Conservation (phyloP, 2,329 filamentous ascomycete genomes). For the Pseudofabraea citricarpa region DNA sequence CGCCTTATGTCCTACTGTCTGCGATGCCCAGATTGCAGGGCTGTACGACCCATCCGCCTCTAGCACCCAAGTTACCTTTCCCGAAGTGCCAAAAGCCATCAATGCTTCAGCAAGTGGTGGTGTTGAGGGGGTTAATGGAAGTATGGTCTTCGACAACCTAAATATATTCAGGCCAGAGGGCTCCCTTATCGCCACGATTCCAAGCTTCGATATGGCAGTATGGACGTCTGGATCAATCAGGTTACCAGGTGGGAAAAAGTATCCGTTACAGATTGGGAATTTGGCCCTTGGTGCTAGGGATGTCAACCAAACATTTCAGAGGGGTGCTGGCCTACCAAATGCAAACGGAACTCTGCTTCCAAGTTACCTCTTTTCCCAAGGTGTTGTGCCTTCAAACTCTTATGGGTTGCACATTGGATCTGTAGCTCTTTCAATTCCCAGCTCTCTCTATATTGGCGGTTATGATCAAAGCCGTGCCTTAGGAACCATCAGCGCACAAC, state of each 20-base stretch:
- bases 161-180: conserved; percentile 4
- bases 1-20: conserved; percentile 3
- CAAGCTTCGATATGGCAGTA: conserved; percentile 11
- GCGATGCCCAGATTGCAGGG: conserved; percentile 3
- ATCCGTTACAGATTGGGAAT: conserved; percentile 11
- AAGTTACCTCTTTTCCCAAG: conserved; percentile 5
- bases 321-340: conserved; percentile 1
- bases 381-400: conserved; percentile 13
- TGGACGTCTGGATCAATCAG: conserved; percentile 2
- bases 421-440: conserved; percentile 7
- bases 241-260: conserved; percentile 13
- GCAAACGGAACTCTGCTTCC: conserved; percentile 13
- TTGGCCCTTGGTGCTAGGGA: conserved; percentile 10
- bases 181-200: background rate
- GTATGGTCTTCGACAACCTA: conserved; percentile 11
- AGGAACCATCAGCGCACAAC: conserved; percentile 8
- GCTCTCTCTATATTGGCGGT: conserved; percentile 16
- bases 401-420: conserved; percentile 20
- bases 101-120: background rate
- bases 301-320: conserved; percentile 12
- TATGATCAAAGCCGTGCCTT: conserved; percentile 17
- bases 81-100: conserved; percentile 1
- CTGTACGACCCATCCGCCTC: conserved; percentile 7
- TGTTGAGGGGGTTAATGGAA: conserved; percentile 4
- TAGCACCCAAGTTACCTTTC: conserved; percentile 3